These are phyloP conservation scores for Globisporangium apiculatum DNA, from an alignment of 352 stramenopile species.

Conservation along the genomic window DNA sequence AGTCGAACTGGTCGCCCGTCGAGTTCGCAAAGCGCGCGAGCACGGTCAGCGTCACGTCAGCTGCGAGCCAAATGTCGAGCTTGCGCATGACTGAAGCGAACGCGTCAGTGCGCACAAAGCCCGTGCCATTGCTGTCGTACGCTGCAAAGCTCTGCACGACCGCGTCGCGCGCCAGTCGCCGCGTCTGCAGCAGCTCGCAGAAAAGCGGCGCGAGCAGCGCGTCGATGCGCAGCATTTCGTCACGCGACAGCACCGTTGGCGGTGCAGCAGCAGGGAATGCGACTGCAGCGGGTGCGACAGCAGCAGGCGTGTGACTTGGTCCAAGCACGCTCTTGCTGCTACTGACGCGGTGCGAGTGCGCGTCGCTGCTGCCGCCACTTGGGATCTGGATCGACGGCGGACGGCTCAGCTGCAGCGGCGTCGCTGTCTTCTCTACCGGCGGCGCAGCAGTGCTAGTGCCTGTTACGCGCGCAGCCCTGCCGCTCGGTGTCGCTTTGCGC, in stretches of 20 bases:
- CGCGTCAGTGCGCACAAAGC: constrained; percentile 58
- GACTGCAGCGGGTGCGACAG: neutral
- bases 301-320: neutral
- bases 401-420: neutral
- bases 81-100: constrained; percentile 58
- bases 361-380: neutral
- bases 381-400: constrained; percentile 3
- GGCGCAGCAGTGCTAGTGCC: too few species aligned
- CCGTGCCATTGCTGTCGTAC: constrained; percentile 53
- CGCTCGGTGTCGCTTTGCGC: neutral
- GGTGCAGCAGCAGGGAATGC: neutral
- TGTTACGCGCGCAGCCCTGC: neutral
- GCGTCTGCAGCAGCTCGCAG: constrained; percentile 34
- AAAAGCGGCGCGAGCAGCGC: constrained; percentile 41
- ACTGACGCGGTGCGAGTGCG: neutral
- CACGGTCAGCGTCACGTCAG: constrained; percentile 35
- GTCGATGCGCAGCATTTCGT: constrained; percentile 41
- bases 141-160: constrained; percentile 35
- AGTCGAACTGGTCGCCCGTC: constrained; percentile 56
- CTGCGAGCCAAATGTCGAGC: constrained; percentile 40
- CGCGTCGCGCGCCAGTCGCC: constrained; percentile 19
- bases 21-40: constrained; percentile 37
- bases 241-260: constrained; percentile 15
- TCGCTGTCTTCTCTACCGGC: too few species aligned
- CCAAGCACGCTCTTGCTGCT: neutral